These are phyloP conservation scores for Euryodendron excelsum DNA, from an alignment of 148 eudicot genomes.

Conservation along the genomic window DNA sequence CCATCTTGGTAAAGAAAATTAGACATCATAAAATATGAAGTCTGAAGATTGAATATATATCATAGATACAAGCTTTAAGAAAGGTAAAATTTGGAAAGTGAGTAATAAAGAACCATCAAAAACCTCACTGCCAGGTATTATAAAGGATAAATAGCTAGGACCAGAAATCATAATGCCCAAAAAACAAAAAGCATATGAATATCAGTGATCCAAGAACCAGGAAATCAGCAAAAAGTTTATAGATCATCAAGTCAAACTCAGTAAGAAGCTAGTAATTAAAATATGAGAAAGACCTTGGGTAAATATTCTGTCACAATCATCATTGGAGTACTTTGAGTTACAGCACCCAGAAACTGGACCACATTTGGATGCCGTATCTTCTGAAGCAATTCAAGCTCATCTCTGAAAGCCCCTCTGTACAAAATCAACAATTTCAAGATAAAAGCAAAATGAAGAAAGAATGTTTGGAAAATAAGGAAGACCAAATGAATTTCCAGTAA, in stretches of 20 bases:
- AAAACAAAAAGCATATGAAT: neutral
- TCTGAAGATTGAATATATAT: neutral
- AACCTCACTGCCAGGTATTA: neutral
- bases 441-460: slow-evolving; percentile 7
- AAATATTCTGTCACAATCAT: slow-evolving; percentile 95
- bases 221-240: neutral
- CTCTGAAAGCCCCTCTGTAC: slow-evolving; percentile 76
- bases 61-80: neutral
- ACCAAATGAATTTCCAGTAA: slow-evolving; percentile 4
- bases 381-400: slow-evolving; percentile 89
- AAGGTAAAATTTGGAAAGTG: neutral
- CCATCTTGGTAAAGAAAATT: too few relatives aligned
- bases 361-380: slow-evolving; percentile 93
- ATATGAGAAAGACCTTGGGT: slow-evolving; percentile 57
- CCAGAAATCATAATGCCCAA: neutral
- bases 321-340: slow-evolving; percentile 95
- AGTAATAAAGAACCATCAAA: neutral
- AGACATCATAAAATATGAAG: neutral
- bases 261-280: neutral
- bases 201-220: neutral
- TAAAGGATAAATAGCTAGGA: neutral
- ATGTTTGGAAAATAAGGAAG: neutral
- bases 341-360: slow-evolving; percentile 97
- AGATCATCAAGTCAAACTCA: neutral
- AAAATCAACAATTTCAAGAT: neutral